Evolutionary conservation across 805 yeast genomes (phyloP).

Genomic region (Yamadazyma phyllophila): DNA sequence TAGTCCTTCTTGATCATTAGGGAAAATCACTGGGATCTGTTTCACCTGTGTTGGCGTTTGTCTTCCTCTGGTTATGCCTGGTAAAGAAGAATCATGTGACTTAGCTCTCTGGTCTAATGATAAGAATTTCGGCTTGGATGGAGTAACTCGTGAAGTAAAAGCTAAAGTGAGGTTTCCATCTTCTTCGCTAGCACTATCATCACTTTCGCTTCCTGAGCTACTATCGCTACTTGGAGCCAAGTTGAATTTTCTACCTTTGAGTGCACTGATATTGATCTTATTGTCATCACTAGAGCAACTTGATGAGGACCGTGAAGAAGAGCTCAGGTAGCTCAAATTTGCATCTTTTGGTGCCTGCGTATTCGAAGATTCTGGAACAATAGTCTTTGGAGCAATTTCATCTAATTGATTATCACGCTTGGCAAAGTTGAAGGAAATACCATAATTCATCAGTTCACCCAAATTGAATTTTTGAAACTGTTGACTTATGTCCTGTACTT

Average conservation of each 20-base stretch:
- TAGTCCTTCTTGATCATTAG: conserved; percentile 30
- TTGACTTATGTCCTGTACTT: conserved; percentile 23
- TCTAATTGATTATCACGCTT: conserved; percentile 13
- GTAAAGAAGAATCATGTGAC: conserved; percentile 43
- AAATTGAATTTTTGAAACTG: conserved; percentile 37
- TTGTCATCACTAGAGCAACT: conserved; percentile 10
- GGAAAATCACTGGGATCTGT: conserved; percentile 31
- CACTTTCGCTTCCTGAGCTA: conserved; percentile 13
- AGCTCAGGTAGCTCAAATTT: not conserved
- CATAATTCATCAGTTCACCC: conserved; percentile 37
- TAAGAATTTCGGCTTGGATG: conserved; percentile 34
- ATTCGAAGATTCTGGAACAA: not conserved
- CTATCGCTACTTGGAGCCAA: conserved; percentile 1
- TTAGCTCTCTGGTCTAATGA: conserved; percentile 33
- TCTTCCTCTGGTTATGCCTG: conserved; percentile 16
- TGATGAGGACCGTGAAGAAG: conserved; percentile 1
- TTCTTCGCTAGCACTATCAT: conserved; percentile 34
- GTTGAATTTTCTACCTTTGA: conserved; percentile 6
- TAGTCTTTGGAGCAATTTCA: conserved; percentile 17
- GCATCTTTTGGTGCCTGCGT: not conserved
- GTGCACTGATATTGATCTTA: not conserved
- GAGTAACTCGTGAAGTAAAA: conserved; percentile 40
- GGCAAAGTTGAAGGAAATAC: conserved; percentile 9
- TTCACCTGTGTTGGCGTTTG: conserved; percentile 3
- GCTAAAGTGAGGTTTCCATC: conserved; percentile 47